A percentile compares a stretch with the other conserved stretches of the same genome.
These are phyloP conservation scores for Mollisia scopiformis DNA, from an alignment of 2,329 filamentous ascomycete species.

Conservation along the genomic window DNA sequence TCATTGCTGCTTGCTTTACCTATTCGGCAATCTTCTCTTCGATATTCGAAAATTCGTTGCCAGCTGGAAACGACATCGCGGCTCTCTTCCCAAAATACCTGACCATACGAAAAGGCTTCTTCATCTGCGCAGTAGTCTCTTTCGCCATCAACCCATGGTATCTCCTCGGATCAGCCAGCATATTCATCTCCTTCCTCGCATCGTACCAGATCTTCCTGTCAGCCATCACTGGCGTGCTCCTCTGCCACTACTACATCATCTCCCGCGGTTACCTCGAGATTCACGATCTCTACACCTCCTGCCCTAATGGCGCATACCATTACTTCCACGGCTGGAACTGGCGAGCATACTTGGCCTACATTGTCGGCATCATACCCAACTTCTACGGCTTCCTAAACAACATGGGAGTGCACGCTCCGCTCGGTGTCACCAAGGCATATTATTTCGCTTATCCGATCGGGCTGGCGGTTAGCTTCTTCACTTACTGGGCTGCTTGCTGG, in stretches of 20 bases:
- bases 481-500: slow-evolving; percentile 31
- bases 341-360: slow-evolving; percentile 38
- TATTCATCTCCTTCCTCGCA: slow-evolving; percentile 44
- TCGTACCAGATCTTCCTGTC: slow-evolving; percentile 47
- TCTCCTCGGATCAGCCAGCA: slow-evolving; percentile 37
- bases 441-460: slow-evolving; percentile 58
- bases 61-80: slow-evolving; percentile 43
- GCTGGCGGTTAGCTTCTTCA: slow-evolving; percentile 45
- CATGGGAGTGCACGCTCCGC: slow-evolving; percentile 42
- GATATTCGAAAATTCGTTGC: slow-evolving; percentile 47
- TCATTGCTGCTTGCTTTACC: slow-evolving; percentile 44
- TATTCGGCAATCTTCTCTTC: slow-evolving; percentile 47
- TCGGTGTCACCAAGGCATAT: slow-evolving; percentile 49
- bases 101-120: slow-evolving; percentile 42
- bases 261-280: slow-evolving; percentile 40
- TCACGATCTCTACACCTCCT: slow-evolving; percentile 39
- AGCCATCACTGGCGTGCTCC: slow-evolving; percentile 45
- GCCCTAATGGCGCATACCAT: slow-evolving; percentile 36
- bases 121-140: slow-evolving; percentile 40
- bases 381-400: slow-evolving; percentile 46
- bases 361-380: slow-evolving; percentile 43
- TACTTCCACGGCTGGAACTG: slow-evolving; percentile 41
- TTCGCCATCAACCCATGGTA: slow-evolving; percentile 44
- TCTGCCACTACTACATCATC: slow-evolving; percentile 47
- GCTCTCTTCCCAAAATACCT: slow-evolving; percentile 44